Evolutionary conservation across 371 early-diverging fungal genomes (phyloP).

Genomic region (Syncephalastrum sp.): DNA sequence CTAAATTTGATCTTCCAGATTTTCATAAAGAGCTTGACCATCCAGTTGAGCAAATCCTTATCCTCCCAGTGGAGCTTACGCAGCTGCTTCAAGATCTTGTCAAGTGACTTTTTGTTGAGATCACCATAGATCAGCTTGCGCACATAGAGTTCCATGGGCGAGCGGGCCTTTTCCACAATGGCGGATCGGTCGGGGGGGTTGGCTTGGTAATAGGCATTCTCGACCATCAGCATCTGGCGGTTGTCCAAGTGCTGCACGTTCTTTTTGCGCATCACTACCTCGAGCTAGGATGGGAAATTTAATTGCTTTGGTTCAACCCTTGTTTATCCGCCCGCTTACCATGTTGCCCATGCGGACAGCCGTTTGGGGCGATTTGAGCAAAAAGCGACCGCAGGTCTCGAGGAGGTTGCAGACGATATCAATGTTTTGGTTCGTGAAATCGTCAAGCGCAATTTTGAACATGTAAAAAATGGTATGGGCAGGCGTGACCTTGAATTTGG

Average conservation of each 20-base stretch:
- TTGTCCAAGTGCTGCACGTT: conserved; percentile 81
- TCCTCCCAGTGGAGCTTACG: conserved; percentile 91
- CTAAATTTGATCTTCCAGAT: conserved; percentile 92
- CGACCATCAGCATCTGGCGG: conserved; percentile 83
- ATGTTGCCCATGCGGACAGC: conserved; percentile 59
- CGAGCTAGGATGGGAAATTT: conserved; percentile 46
- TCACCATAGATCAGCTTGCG: conserved; percentile 84
- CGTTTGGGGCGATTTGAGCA: conserved; percentile 78
- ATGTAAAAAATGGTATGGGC: conserved; percentile 78
- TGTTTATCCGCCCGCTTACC: conserved; percentile 29
- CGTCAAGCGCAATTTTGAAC: conserved; percentile 81
- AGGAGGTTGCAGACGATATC: conserved; percentile 83
- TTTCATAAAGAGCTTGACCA: conserved; percentile 74
- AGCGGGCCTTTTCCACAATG: conserved; percentile 60
- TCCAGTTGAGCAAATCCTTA: conserved; percentile 33
- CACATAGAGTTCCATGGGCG: conserved; percentile 82
- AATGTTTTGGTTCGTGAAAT: conserved; percentile 80
- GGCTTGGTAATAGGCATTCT: conserved; percentile 91
- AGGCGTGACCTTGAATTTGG: conserved; percentile 89
- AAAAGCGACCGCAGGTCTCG: conserved; percentile 89
- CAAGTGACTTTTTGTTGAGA: conserved; percentile 64
- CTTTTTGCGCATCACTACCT: conserved; percentile 88
- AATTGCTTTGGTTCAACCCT: background rate
- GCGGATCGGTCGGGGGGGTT: conserved; percentile 77
- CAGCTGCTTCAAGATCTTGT: conserved; percentile 71